Evolutionary conservation across 2,329 filamentous ascomycete genomes (phyloP), one percentile per base, ranked within the genome.

Genomic region (Ceratocystis variospora): DNA sequence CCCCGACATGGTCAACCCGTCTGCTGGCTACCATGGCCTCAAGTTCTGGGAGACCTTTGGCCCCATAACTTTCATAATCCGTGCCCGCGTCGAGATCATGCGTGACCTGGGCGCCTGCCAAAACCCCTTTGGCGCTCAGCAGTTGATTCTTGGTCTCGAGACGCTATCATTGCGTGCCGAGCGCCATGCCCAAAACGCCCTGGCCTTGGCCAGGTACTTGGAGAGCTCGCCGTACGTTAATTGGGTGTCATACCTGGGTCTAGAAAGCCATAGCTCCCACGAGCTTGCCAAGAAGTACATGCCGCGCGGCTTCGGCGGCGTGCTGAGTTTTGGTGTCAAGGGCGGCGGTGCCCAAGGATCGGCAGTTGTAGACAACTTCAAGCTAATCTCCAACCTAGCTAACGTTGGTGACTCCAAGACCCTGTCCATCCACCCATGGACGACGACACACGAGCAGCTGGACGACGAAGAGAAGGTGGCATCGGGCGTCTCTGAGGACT

Each of bases 341-440:
- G 92, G 93, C 2, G 91, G 89, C 68, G 89, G 84, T 68, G 80
- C 78, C n/a, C 90, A 88, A 17, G 93, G 94, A 68, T 88, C 85
- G 74, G 86, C 91, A 76, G 85, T 97, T 41, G 94, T 97, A 64
- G 94, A 99, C 76, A 86, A 86, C 71, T 95, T 99, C 80, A 94
- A 95, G 82, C 78, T 99, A 71, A 90, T 97, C 72, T 96, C 90
- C 19, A 96, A 97, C 77, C 79, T 97, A 71, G 94, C 94, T 67
- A 99, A 99, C 74, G 92, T 97, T 33, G 93, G 93, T 67, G 93
- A 97, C 75, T 89, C 89, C 62, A 97, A 97, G 83, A 96, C 92
- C 5, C 79, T 96, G 69, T 92, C 92, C 28, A 96, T 96, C 71
- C 92, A 96, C 77, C 93, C 93, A 25, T 96, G 91, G 90, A 89